Evolutionary conservation across 352 stramenopile species (phyloP), one percentile per base, ranked within the genome.

Genomic region (Pythium utonaiense): DNA sequence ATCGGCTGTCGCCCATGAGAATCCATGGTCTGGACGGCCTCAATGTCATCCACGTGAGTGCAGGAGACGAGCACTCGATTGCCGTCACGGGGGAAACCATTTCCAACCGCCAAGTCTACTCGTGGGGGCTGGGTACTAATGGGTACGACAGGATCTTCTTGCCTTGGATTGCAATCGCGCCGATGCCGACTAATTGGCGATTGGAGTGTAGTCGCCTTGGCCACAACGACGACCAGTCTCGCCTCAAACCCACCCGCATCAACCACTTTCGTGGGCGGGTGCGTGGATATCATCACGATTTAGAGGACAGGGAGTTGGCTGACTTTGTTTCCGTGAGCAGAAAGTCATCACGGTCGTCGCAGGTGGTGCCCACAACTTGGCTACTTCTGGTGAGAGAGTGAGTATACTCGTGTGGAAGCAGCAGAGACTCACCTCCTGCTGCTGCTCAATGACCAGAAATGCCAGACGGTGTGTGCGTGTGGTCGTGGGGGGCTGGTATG

Each of bases 71-170:
- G 3, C 83, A 91, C 55, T 93, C 82, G 3, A 57, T 90, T 33
- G 77, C 66, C 3, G 70, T 90, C 56, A 77, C 75, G 17, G 82
- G 80, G 1, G 82, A 90, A 53, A 81, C 78, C 1, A 71, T 77
- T 14, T 83, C 78, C 31, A 88, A 86, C 68, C 74, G 78, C 1
- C 84, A 93, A 65, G 79, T 93, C n/a, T 89, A 88, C 60, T 86
- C 83, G 3, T 93, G 84, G 84, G 84, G 84, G 3, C 66, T 73
- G 17, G 84, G 82, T 13, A 53, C 56, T 13, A 85, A 88, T 22
- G 84, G 84, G 84, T 93, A 71, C 8, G 33, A 16, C 16, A 53
- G 16, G 8, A 28, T 30, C n/a, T 17, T 28, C 7, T 28, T 14
- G 16, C 13, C 14, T 4, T 42, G 42, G 30, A 12, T 24, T 1